Conservation (phyloP, 495 filamentous ascomycete genomes). For the Polyplosphaeria fusca region DNA sequence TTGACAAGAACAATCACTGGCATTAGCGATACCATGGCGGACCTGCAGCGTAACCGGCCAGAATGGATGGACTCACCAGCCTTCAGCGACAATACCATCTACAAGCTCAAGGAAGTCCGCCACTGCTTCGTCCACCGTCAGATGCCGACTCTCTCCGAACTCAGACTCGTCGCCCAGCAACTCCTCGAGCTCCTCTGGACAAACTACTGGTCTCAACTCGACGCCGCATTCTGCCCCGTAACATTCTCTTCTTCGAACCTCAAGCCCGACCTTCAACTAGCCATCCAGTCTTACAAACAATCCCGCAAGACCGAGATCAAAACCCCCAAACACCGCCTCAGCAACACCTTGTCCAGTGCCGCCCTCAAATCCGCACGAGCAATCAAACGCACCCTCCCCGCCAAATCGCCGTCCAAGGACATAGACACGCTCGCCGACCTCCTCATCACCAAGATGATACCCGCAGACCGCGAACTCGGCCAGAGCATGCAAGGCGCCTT, state of each 20-base stretch:
- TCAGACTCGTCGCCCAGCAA: conserved; percentile 62
- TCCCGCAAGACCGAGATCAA: conserved; percentile 28
- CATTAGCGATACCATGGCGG: conserved; percentile 54
- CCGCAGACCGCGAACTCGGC: conserved; percentile 18
- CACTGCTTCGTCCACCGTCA: conserved; percentile 89
- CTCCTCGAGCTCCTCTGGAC: conserved; percentile 84
- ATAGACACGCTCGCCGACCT: not conserved
- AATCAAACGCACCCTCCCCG: too few species aligned
- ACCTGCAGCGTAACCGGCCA: conserved; percentile 44
- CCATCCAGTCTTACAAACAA: conserved; percentile 31
- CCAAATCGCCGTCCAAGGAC: too few species aligned
- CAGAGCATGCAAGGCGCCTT: conserved; percentile 38
- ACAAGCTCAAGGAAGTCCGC: conserved; percentile 84
- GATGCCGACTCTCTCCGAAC: conserved; percentile 66
- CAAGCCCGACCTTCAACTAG: not conserved
- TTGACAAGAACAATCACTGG: conserved; percentile 45
- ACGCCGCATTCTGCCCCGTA: conserved; percentile 7
- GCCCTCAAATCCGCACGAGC: too few species aligned
- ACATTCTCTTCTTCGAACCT: not conserved
- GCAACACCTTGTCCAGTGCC: too few species aligned
- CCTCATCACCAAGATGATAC: conserved; percentile 19
- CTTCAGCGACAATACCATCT: conserved; percentile 61
- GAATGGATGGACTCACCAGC: not conserved
- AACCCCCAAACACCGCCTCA: not conserved
- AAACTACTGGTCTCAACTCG: conserved; percentile 70